Conservation (phyloP, 1,139 yeast genomes). For the Yamadazyma kanchanaburiensis region DNA sequence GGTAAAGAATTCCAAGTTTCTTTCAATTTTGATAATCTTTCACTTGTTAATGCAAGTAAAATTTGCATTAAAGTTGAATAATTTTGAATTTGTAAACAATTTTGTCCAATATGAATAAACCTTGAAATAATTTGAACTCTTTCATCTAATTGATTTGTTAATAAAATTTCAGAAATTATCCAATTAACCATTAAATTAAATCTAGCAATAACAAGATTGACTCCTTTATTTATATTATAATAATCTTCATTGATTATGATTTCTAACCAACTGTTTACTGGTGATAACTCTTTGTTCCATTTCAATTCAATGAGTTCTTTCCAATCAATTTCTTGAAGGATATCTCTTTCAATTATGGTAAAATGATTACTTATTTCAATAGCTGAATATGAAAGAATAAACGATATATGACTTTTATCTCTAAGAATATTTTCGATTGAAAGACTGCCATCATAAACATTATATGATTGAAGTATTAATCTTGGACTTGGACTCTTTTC, state of each 20-base stretch:
- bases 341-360: conserved; percentile 82
- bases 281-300: conserved; percentile 66
- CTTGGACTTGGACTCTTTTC: conserved; percentile 23
- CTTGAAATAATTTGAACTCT: conserved; percentile 69
- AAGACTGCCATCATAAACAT: conserved; percentile 26
- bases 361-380: conserved; percentile 69
- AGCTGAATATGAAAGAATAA: conserved; percentile 70
- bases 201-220: conserved; percentile 80
- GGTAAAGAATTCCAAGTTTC: conserved; percentile 72
- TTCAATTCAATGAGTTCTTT: conserved; percentile 76
- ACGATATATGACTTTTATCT: conserved; percentile 63
- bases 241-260: conserved; percentile 61
- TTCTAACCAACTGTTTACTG: conserved; percentile 86
- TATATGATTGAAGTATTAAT: conserved; percentile 34
- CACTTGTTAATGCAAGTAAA: conserved; percentile 77
- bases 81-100: conserved; percentile 71
- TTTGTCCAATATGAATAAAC: conserved; percentile 81
- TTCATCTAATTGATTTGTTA: conserved; percentile 59
- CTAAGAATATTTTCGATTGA: conserved; percentile 36
- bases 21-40: conserved; percentile 55
- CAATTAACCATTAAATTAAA: conserved; percentile 89
- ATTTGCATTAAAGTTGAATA: conserved; percentile 86
- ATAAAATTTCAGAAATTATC: conserved; percentile 82
- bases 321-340: conserved; percentile 87
- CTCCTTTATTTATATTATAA: conserved; percentile 55